Evolutionary conservation across 441 rosid species (phyloP).

Genomic region (Croton setiger): DNA sequence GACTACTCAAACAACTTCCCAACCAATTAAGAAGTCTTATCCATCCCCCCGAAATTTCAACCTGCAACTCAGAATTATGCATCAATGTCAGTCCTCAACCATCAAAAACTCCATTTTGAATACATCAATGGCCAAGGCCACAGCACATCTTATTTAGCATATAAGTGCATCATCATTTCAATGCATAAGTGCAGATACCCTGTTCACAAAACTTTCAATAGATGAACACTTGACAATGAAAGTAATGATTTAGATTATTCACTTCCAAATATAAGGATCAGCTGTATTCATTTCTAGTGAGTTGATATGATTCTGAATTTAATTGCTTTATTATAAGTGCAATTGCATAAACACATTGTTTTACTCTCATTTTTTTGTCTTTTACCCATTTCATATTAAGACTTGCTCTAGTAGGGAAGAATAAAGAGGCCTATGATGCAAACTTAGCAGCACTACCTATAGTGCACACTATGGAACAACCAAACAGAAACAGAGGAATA

Average conservation of each 20-base stretch:
- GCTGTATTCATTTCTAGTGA: too few species aligned
- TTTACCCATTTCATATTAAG: not conserved
- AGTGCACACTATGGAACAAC: not conserved
- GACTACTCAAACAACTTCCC: constrained; percentile 16
- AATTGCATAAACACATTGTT: not conserved
- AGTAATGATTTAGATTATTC: not conserved
- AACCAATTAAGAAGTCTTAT: not conserved
- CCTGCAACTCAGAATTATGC: not conserved
- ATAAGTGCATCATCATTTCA: too few species aligned
- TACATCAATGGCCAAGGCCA: not conserved
- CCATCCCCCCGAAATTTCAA: constrained; percentile 13
- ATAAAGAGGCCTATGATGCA: not conserved
- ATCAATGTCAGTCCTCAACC: constrained; percentile 7
- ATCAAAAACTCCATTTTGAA: not conserved
- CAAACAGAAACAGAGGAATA: too few species aligned
- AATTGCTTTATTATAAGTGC: not conserved
- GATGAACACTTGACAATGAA: not conserved
- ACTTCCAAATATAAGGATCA: not conserved
- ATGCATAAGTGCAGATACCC: not conserved
- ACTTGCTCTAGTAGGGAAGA: not conserved
- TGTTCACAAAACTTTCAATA: not conserved
- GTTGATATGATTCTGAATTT: not conserved
- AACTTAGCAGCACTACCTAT: not conserved
- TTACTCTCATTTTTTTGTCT: too few species aligned
- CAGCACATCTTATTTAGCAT: not conserved